Conservation (phyloP, 805 yeast species). For the Myxozyma neotropica region DNA sequence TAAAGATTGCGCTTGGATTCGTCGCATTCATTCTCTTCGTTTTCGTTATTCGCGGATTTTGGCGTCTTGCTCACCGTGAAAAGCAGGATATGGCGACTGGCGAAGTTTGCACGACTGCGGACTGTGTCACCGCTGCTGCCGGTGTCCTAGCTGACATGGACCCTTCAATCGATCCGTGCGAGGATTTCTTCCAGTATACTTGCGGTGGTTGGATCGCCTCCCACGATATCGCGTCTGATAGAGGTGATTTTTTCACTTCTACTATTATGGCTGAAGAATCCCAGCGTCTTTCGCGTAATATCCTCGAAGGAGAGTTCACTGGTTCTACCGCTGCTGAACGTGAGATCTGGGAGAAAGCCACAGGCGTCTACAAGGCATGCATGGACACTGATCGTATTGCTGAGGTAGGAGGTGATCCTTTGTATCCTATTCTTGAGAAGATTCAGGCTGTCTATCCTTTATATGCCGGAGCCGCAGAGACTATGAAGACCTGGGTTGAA, state of each 20-base stretch:
- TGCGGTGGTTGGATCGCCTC: conserved; percentile 33
- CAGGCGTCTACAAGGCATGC: conserved; percentile 34
- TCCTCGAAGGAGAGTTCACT: conserved; percentile 28
- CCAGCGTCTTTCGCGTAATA: conserved; percentile 26
- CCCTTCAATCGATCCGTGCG: conserved; percentile 28
- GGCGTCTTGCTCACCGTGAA: conserved; percentile 23
- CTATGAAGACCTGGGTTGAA: conserved; percentile 25
- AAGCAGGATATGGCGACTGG: not conserved
- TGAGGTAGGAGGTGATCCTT: conserved; percentile 26
- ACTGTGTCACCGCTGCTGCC: conserved; percentile 30
- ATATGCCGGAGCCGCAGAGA: conserved; percentile 4
- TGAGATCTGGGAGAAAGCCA: conserved; percentile 31
- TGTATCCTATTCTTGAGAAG: conserved; percentile 25
- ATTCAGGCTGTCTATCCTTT: conserved; percentile 24
- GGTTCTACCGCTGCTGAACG: conserved; percentile 26
- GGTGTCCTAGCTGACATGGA: conserved; percentile 30
- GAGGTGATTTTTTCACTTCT: conserved; percentile 29
- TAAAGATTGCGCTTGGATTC: conserved; percentile 10
- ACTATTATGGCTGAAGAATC: conserved; percentile 30
- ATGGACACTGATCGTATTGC: conserved; percentile 30
- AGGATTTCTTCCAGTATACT: conserved; percentile 30
- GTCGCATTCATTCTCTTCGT: conserved; percentile 18
- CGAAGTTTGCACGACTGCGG: conserved; percentile 29
- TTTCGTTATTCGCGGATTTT: conserved; percentile 22
- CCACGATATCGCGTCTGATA: conserved; percentile 31